Evolutionary conservation across 441 rosid genomes (phyloP), one percentile per base, ranked within the genome.

Genomic region (Bocquillonia castaneifolia): DNA sequence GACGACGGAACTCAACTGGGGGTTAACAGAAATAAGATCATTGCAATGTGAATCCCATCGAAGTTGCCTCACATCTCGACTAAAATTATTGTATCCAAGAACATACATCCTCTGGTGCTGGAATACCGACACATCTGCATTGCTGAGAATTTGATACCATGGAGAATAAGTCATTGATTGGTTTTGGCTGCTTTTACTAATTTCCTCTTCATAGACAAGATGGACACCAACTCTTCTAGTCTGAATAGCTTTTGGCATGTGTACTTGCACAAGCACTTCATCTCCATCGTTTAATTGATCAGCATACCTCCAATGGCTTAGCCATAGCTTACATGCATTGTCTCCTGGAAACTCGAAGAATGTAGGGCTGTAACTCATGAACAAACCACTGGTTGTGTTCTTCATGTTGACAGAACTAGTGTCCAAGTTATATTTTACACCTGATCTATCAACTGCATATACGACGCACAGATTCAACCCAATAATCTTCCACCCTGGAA

Each of bases 241-340:
- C 12, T 40, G 34, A 40, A 5, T 3, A 23, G 20, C 22, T 12
- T 3, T 0, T 4, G 51, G 18, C 51, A 60, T 42, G 7, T 1
- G 9, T 22, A 60, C 47, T 39, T 6, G 10, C 1, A 40, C 28
- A 23, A 3, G 5, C 48, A 59, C 18, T 37, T 17, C 13, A 37
- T 59, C 47, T 3, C 67, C 66, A 39, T 5, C 29, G 50, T 69
- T 23, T 36, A 70, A 22, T 6, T 26, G 40, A 62, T 53, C 18
- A 1, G 22, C 68, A 5, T n/a, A 52, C 60, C 23, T 62, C 73
- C 73, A 70, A 29, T 70, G 73, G 73, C 63, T 70, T 53, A 70
- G 44, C 73, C 73, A 70, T 42, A 70, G 36, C 32, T 39, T 70
- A 42, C 31, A 22, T 14, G 32, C 40, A 8, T 20, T 15, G 3